Evolutionary conservation across 768 basidiomycete species (phyloP).

Genomic region (Psilocybe tampanensis): DNA sequence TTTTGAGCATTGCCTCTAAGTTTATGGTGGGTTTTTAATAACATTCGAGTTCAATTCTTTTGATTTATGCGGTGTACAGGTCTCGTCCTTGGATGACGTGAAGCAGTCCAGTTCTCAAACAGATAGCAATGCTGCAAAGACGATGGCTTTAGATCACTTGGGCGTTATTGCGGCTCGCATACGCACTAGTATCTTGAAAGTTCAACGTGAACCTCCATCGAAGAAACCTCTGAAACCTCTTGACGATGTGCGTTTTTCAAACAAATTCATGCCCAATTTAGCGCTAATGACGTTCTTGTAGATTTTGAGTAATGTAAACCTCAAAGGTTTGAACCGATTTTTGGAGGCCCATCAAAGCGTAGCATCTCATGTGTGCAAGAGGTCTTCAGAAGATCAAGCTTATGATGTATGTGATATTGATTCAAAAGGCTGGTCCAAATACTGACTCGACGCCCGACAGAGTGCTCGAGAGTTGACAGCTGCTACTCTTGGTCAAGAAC

Average conservation of each 20-base stretch:
- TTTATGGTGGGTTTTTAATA: conserved; percentile 65
- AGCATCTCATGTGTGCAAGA: conserved; percentile 65
- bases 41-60: not conserved
- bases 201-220: conserved; percentile 34
- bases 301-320: conserved; percentile 55
- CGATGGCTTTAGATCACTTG: conserved; percentile 89
- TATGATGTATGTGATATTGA: conserved; percentile 60
- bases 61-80: conserved; percentile 41
- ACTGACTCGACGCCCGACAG: conserved; percentile 37
- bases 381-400: conserved; percentile 77
- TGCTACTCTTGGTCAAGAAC: conserved; percentile 80
- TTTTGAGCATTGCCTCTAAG: conserved; percentile 79
- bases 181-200: conserved; percentile 55
- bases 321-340: conserved; percentile 57
- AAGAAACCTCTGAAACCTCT: conserved; percentile 55
- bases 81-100: conserved; percentile 80
- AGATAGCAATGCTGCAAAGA: conserved; percentile 86
- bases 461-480: conserved; percentile 83
- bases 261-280: not conserved
- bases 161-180: conserved; percentile 90
- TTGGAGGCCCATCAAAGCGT: conserved; percentile 67
- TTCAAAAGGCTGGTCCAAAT: not conserved
- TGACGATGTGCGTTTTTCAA: conserved; percentile 62
- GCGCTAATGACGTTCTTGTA: conserved; percentile 21
- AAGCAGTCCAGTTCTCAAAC: conserved; percentile 63